Evolutionary conservation across 345 rosid species (phyloP).

Genomic region (Fremontodendron californicum): DNA sequence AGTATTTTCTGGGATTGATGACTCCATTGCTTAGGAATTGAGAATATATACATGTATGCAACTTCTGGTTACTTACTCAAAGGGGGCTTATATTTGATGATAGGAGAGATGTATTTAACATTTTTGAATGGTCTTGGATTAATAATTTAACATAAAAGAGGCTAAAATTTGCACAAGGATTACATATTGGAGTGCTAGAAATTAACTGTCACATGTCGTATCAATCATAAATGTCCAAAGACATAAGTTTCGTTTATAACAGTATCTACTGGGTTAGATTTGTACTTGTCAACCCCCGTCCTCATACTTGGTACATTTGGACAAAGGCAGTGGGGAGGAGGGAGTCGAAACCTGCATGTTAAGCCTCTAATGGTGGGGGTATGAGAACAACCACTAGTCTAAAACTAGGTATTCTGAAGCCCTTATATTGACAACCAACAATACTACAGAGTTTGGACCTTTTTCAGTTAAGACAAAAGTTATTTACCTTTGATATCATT

Average conservation of each 20-base stretch:
- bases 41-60: not conserved
- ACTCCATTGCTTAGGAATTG: not conserved
- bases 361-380: not conserved
- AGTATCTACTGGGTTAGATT: not conserved
- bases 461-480: not conserved
- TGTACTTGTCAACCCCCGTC: not conserved
- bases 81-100: not conserved
- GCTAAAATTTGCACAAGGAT: not conserved
- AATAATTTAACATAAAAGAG: not conserved
- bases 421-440: not conserved
- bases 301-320: not conserved
- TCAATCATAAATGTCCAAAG: not conserved
- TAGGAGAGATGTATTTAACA: not conserved
- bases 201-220: not conserved
- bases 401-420: not conserved
- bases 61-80: not conserved
- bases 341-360: not conserved
- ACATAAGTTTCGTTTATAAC: not conserved
- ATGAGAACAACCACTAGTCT: not conserved
- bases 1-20: not conserved
- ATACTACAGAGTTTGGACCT: not conserved
- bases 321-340: not conserved
- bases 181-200: not conserved
- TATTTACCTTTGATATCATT: constrained; percentile 1
- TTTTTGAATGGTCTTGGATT: not conserved